Evolutionary conservation across 2,329 filamentous ascomycete species (phyloP).

Genomic region (Aureobasidium sp.): DNA sequence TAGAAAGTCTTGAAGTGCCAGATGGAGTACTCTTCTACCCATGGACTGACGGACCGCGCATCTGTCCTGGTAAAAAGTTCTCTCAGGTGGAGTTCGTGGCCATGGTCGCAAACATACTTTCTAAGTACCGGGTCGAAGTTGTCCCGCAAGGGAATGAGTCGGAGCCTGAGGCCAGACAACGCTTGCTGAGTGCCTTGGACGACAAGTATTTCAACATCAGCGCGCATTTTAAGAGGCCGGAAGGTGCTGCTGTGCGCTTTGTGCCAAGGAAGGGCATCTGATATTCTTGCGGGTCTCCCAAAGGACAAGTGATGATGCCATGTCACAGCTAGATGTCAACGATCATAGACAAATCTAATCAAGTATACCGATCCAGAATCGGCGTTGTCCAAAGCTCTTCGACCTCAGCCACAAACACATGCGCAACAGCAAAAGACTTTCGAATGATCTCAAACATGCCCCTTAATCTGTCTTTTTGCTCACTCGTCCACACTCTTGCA

Average conservation of each 20-base stretch:
- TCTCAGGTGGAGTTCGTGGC: slow-evolving; percentile 50
- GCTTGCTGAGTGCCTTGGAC: neutral
- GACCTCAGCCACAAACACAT: neutral
- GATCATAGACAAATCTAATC: neutral
- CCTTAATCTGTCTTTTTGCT: neutral
- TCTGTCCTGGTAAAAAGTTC: slow-evolving; percentile 50
- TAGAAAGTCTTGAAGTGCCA: slow-evolving; percentile 24
- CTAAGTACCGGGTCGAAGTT: neutral
- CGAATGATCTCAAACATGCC: neutral
- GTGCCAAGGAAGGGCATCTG: neutral
- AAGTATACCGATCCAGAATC: neutral
- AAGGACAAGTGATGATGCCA: no score
- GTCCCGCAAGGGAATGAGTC: neutral
- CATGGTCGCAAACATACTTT: slow-evolving; percentile 21
- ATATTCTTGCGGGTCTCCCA: no score
- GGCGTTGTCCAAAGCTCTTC: neutral
- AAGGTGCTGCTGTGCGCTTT: neutral
- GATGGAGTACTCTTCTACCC: slow-evolving; percentile 32
- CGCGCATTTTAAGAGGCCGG: neutral
- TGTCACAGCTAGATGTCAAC: no score
- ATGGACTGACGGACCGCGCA: slow-evolving; percentile 44
- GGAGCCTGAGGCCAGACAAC: neutral
- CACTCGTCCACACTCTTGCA: neutral
- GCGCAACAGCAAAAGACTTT: neutral
- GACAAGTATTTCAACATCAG: neutral